Evolutionary conservation across 1,284 basidiomycete genomes (phyloP).

Genomic region (Irpex rosettiformis): DNA sequence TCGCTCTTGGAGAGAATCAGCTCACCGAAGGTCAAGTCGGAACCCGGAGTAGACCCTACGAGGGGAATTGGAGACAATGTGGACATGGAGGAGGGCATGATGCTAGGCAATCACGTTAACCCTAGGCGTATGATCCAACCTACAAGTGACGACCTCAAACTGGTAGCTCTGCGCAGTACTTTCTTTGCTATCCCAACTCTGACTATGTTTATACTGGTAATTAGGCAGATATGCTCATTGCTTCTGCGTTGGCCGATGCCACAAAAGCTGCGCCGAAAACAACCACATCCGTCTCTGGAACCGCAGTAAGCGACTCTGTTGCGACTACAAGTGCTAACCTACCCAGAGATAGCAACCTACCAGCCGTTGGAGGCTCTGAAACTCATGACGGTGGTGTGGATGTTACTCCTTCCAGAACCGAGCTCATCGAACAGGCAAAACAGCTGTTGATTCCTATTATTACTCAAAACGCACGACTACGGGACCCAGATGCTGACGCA

Average conservation of each 20-base stretch:
- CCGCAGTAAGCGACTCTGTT: conserved; percentile 11
- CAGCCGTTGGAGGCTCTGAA: background rate
- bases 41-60: background rate
- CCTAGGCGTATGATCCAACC: background rate
- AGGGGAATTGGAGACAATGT: background rate
- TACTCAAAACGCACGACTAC: conserved; percentile 20
- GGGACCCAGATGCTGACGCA: conserved; percentile 20
- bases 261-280: background rate
- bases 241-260: conserved; percentile 9
- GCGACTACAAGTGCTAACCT: background rate
- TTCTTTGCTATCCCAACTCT: background rate
- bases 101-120: background rate
- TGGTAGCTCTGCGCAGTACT: background rate
- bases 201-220: background rate
- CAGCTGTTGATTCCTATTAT: conserved; percentile 23
- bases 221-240: conserved; percentile 12
- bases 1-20: conserved; percentile 5
- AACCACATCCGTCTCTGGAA: background rate
- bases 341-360: background rate
- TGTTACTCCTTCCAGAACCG: background rate
- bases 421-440: conserved; percentile 15
- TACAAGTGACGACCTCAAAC: background rate
- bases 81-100: background rate
- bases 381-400: background rate
- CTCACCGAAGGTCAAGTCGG: conserved; percentile 4